phyloP scores from a whole-genome alignment of 129 eudicot species.

The Escallonia herrerae region DNA sequence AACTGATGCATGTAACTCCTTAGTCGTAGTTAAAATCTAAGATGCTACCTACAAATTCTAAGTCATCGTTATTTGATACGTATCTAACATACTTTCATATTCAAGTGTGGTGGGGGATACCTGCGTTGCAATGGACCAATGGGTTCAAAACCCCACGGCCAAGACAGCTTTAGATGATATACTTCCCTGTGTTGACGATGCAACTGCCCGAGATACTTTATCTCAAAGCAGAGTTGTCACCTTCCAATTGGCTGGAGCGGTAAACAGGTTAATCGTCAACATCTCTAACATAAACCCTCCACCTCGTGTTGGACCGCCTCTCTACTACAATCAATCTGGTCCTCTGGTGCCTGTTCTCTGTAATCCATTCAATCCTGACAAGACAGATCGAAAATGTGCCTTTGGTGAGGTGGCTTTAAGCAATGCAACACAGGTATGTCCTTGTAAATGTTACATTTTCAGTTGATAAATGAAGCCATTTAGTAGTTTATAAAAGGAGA shows the following conservation, averaged over 20 bases:
- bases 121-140: slow-evolving; percentile 76
- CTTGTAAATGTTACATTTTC: background rate
- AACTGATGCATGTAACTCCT: no score
- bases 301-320: slow-evolving; percentile 19
- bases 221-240: slow-evolving; percentile 64
- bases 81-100: slow-evolving; percentile 15
- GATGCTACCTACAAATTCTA: background rate
- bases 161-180: slow-evolving; percentile 75
- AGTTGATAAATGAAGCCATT: no score
- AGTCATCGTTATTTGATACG: background rate
- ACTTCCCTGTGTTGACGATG: slow-evolving; percentile 72
- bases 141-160: slow-evolving; percentile 75
- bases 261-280: slow-evolving; percentile 50
- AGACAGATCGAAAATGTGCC: slow-evolving; percentile 44
- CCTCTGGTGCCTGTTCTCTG: slow-evolving; percentile 75
- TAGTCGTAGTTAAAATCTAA: no score
- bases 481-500: no score
- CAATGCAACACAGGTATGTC: slow-evolving; percentile 62
- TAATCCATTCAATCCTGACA: slow-evolving; percentile 55
- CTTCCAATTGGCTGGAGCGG: slow-evolving; percentile 42
- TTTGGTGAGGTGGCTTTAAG: slow-evolving; percentile 51
- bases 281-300: slow-evolving; percentile 46
- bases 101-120: slow-evolving; percentile 64
- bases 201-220: slow-evolving; percentile 56
- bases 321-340: slow-evolving; percentile 76